Conservation (phyloP, 163 green algal genomes). For the Prototheca cutis region DNA sequence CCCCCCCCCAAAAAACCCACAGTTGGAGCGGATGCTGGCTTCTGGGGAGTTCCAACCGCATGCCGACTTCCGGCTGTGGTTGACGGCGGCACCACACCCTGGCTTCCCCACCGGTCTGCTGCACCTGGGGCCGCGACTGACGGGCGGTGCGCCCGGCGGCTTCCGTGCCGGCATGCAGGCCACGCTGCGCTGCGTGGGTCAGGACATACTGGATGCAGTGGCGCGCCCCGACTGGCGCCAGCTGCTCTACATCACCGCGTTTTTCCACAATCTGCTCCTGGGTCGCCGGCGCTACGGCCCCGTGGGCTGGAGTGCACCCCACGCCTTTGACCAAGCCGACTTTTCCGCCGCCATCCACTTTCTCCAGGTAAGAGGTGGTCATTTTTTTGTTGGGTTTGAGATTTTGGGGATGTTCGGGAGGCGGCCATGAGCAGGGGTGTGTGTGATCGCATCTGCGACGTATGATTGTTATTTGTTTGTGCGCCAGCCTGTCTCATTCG, state of each 20-base stretch:
- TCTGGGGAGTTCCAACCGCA: slow-evolving; percentile 20
- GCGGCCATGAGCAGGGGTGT: too few species aligned
- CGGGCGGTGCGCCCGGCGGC: slow-evolving; percentile 83
- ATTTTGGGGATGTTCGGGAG: too few species aligned
- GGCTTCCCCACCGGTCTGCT: slow-evolving; percentile 90
- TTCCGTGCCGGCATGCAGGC: slow-evolving; percentile 77
- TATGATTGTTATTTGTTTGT: too few species aligned
- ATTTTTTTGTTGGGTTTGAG: too few species aligned
- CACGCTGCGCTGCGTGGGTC: slow-evolving; percentile 75
- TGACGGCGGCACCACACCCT: slow-evolving; percentile 85
- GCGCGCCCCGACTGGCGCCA: slow-evolving; percentile 71
- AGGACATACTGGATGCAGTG: slow-evolving; percentile 83
- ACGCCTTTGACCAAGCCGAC: slow-evolving; percentile 92
- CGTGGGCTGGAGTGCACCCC: slow-evolving; percentile 89
- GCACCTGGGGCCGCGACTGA: slow-evolving; percentile 62
- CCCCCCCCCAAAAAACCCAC: too few species aligned
- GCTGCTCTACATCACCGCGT: slow-evolving; percentile 87
- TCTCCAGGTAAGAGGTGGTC: slow-evolving; percentile 59
- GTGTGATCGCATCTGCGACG: too few species aligned
- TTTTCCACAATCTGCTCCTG: slow-evolving; percentile 81
- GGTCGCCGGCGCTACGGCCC: slow-evolving; percentile 89
- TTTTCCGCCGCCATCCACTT: slow-evolving; percentile 77
- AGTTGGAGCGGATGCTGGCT: not conserved
- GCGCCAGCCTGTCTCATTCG: too few species aligned
- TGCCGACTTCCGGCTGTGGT: slow-evolving; percentile 86